phyloP scores from a whole-genome alignment of 805 yeast species.

The Kodamaea sagamina region DNA sequence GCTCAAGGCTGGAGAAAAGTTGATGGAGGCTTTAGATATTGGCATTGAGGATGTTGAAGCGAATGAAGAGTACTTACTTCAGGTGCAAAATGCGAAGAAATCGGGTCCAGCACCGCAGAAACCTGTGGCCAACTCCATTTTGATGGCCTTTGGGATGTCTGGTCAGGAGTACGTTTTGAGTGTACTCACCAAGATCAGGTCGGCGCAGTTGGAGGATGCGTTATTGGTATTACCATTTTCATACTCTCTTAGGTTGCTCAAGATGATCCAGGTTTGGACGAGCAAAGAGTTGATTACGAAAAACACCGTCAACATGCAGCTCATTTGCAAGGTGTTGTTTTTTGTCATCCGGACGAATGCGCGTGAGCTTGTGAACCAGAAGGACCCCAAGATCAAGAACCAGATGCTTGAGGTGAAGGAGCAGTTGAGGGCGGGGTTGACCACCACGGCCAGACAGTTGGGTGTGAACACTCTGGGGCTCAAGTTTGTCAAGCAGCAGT shows the following conservation, averaged over 20 bases:
- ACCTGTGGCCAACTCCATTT: slow-evolving; percentile 70
- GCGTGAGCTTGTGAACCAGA: slow-evolving; percentile 73
- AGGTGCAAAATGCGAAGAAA: slow-evolving; percentile 40
- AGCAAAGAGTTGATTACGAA: slow-evolving; percentile 38
- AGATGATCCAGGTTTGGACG: slow-evolving; percentile 78
- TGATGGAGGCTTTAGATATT: slow-evolving; percentile 88
- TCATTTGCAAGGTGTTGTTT: slow-evolving; percentile 73
- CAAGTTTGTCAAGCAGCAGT: slow-evolving; percentile 68
- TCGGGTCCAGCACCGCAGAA: slow-evolving; percentile 51
- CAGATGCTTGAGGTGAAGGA: slow-evolving; percentile 65
- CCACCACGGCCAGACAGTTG: slow-evolving; percentile 54
- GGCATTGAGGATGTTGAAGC: slow-evolving; percentile 71
- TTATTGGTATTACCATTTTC: slow-evolving; percentile 88
- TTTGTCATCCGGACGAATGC: slow-evolving; percentile 74
- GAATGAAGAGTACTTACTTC: slow-evolving; percentile 49
- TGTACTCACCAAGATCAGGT: slow-evolving; percentile 65
- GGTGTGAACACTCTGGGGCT: slow-evolving; percentile 88
- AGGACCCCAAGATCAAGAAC: slow-evolving; percentile 60
- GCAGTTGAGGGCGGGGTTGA: slow-evolving; percentile 60
- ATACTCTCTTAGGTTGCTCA: slow-evolving; percentile 67
- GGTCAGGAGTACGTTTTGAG: slow-evolving; percentile 82
- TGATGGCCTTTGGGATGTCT: slow-evolving; percentile 66
- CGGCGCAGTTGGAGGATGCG: slow-evolving; percentile 91
- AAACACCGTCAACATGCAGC: slow-evolving; percentile 54
- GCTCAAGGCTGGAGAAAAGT: slow-evolving; percentile 88